Percentiles rank a stretch among this genome's conserved stretches.
phyloP scores from a whole-genome alignment of 805 yeast species.

The Starmerella bacillaris region DNA sequence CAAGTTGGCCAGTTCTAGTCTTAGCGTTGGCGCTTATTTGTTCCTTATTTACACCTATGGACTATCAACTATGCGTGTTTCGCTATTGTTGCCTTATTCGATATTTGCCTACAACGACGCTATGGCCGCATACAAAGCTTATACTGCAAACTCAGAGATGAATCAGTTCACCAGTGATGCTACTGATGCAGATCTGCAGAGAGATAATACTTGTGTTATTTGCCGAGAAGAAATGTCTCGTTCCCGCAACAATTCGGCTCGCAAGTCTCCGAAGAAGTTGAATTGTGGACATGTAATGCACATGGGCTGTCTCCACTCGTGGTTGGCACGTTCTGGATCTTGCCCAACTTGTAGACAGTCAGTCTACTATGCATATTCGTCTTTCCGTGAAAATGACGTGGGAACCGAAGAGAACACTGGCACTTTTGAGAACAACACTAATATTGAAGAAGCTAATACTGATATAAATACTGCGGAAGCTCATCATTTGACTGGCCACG shows the following conservation, averaged over 20 bases:
- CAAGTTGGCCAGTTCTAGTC: conserved; percentile 32
- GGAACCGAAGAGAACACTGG: background rate
- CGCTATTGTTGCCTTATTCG: conserved; percentile 20
- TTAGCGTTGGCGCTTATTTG: conserved; percentile 31
- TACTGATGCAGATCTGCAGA: conserved; percentile 37
- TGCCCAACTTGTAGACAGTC: conserved; percentile 63
- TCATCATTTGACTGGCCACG: too few relatives aligned
- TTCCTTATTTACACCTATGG: conserved; percentile 24
- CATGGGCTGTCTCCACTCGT: conserved; percentile 71
- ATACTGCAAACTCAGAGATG: conserved; percentile 35
- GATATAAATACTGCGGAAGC: background rate
- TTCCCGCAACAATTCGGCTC: conserved; percentile 22
- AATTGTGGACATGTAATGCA: conserved; percentile 80
- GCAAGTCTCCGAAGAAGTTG: conserved; percentile 53
- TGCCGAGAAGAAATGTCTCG: conserved; percentile 79
- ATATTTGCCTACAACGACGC: conserved; percentile 19
- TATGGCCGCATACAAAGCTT: conserved; percentile 19
- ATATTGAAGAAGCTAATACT: background rate
- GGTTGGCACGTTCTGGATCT: conserved; percentile 82
- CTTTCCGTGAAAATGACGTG: conserved; percentile 3
- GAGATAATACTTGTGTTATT: conserved; percentile 57
- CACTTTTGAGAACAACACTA: background rate
- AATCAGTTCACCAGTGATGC: conserved; percentile 50
- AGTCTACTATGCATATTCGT: conserved; percentile 9
- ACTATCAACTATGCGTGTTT: conserved; percentile 34